Percentiles rank a stretch among this genome's conserved stretches.
Evolutionary conservation across 805 yeast species (phyloP).

Genomic region (Scheffersomyces spartinae): DNA sequence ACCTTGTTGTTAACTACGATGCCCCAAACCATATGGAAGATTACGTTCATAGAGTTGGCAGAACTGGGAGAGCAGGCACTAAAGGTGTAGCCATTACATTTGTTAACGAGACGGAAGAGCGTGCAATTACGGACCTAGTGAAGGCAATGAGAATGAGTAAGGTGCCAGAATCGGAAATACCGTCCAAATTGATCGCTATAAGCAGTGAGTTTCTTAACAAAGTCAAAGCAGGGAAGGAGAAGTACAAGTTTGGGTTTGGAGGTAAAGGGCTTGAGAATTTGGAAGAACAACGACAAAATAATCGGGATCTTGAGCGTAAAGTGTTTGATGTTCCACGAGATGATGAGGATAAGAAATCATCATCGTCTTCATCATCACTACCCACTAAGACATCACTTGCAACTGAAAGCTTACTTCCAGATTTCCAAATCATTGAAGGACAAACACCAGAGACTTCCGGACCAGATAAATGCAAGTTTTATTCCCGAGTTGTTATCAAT

Average conservation of each 20-base stretch:
- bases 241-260: constrained; percentile 71
- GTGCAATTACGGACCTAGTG: constrained; percentile 56
- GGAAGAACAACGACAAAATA: constrained; percentile 46
- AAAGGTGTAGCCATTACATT: constrained; percentile 56
- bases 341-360: constrained; percentile 11
- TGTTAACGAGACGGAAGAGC: constrained; percentile 47
- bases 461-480: constrained; percentile 44
- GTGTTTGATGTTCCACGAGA: constrained; percentile 29
- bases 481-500: constrained; percentile 65
- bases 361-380: constrained; percentile 7
- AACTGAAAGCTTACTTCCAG: constrained; percentile 17
- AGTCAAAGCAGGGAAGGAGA: constrained; percentile 54
- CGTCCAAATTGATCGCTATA: constrained; percentile 36
- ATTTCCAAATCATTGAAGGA: constrained; percentile 39
- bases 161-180: constrained; percentile 31
- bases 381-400: constrained; percentile 3
- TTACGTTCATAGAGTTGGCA: constrained; percentile 90
- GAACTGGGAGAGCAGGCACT: constrained; percentile 89
- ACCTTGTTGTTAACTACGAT: constrained; percentile 62
- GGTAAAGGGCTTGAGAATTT: constrained; percentile 83
- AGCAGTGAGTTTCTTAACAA: constrained; percentile 47
- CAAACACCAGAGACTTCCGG: constrained; percentile 42
- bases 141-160: constrained; percentile 55
- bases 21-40: constrained; percentile 87
- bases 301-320: constrained; percentile 37